Base-by-base conservation (phyloP, 2,329 filamentous ascomycete genomes). In the Xenoacremonium recifei region DNA sequence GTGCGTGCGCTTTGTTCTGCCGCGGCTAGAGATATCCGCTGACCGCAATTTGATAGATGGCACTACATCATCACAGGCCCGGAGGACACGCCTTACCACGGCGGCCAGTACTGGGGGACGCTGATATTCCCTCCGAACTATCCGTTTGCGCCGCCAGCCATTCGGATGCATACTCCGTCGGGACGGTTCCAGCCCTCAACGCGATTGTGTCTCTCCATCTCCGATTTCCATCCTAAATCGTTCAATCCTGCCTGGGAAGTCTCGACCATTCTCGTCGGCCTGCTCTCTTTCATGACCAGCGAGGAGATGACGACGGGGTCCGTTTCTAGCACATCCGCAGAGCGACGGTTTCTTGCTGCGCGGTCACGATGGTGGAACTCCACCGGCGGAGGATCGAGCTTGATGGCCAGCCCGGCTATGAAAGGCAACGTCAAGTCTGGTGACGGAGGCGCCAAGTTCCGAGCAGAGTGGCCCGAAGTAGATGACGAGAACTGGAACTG, bases 201-300 rank as follows among this genome's bases (percentile, higher is more conserved):
- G 12, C 82, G 93, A 37, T 81, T 99, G 17, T 99, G 93, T 61
- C 84, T 99, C 35, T 95, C 88, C 61, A 99, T 99, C 59, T 92
- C 85, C 57, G 93, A 99, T 64, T 99, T 97, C 69, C 93, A 99
- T 63, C 93, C 93, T 4, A 95, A 95, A 66, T 92, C 87, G 20
- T 99, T 97, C 75, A 99, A 99, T 64, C 93, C 93, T 2, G 91
- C 93, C 1, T 99, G 93, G 93, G 92, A 96, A 61, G 93, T 99
- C 6, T 92, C 87, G 40, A 99, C 93, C 1, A 99, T 99, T 51
- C 73, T 99, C 13, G 95, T 95, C 41, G 93, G 93, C 9, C 79
- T 99, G 20, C 74, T 97, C 49, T 95, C 87, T 29, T 99, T 99
- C 69, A 99, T 99, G 93, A 97, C 92, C 3, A 89, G 88, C 52